phyloP scores from a whole-genome alignment of 1,284 basidiomycete genomes.

The Rhodotorula sp. region DNA sequence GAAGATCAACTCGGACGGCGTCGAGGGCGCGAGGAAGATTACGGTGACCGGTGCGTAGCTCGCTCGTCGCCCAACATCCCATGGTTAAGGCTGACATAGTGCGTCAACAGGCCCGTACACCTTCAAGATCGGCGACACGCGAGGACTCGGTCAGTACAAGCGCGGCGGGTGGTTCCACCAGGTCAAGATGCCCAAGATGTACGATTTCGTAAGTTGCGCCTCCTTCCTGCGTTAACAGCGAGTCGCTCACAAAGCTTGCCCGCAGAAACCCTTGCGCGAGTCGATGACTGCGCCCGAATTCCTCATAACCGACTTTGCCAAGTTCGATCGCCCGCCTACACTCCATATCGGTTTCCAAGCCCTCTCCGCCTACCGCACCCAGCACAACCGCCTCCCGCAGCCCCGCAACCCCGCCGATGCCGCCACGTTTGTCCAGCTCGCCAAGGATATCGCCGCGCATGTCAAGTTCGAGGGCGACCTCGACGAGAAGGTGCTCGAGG shows the following conservation, averaged over 20 bases:
- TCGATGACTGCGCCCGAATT: constrained; percentile 78
- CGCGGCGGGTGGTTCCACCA: constrained; percentile 94
- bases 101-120: constrained; percentile 71
- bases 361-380: constrained; percentile 69
- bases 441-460: constrained; percentile 68
- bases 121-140: constrained; percentile 89
- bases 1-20: constrained; percentile 52
- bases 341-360: constrained; percentile 96
- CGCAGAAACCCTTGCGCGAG: constrained; percentile 87
- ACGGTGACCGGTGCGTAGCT: constrained; percentile 71
- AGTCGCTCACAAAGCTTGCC: too few species aligned
- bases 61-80: too few species aligned
- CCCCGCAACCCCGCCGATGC: constrained; percentile 85
- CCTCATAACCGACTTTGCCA: constrained; percentile 96
- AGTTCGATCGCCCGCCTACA: constrained; percentile 87
- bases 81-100: background rate
- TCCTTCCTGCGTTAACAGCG: background rate
- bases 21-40: constrained; percentile 67
- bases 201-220: constrained; percentile 72
- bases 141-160: constrained; percentile 72
- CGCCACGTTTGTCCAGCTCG: constrained; percentile 63
- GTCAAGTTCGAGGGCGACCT: constrained; percentile 60
- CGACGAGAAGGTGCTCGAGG: constrained; percentile 72
- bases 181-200: constrained; percentile 97
- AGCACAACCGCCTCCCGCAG: constrained; percentile 69